Evolutionary conservation across 345 rosid genomes (phyloP).

Genomic region (Syzygium jambos): DNA sequence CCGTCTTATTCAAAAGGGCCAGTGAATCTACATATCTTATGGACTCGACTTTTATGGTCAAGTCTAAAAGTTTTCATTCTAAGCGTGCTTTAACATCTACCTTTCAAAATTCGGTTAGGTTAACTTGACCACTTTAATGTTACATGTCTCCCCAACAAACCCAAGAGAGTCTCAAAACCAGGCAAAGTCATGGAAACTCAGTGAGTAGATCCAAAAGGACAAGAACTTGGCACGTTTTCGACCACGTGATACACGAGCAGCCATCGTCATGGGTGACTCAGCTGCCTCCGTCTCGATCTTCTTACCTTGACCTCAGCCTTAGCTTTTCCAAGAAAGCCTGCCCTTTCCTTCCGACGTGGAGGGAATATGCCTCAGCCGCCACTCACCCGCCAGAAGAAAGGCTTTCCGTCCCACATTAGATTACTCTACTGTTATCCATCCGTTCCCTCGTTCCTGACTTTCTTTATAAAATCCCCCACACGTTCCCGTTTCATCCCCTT

Average conservation of each 20-base stretch:
- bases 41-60: background rate
- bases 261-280: slow-evolving; percentile 9
- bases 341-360: slow-evolving; percentile 13
- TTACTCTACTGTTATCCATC: background rate
- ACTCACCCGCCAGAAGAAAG: background rate
- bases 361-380: background rate
- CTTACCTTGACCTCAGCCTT: background rate
- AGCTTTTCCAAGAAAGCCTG: background rate
- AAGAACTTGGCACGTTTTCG: background rate
- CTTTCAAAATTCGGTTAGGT: background rate
- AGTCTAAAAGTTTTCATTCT: background rate
- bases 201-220: background rate
- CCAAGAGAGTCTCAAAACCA: background rate
- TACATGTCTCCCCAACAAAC: background rate
- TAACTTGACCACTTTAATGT: background rate
- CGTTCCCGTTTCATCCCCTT: background rate
- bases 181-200: background rate
- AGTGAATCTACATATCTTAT: background rate
- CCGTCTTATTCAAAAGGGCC: background rate
- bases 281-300: background rate
- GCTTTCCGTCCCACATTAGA: background rate
- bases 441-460: background rate
- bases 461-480: background rate
- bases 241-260: background rate
- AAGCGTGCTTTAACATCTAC: background rate